Conservation (phyloP, 371 early-diverging fungal genomes). For the Nosema muscidifuracis region DNA sequence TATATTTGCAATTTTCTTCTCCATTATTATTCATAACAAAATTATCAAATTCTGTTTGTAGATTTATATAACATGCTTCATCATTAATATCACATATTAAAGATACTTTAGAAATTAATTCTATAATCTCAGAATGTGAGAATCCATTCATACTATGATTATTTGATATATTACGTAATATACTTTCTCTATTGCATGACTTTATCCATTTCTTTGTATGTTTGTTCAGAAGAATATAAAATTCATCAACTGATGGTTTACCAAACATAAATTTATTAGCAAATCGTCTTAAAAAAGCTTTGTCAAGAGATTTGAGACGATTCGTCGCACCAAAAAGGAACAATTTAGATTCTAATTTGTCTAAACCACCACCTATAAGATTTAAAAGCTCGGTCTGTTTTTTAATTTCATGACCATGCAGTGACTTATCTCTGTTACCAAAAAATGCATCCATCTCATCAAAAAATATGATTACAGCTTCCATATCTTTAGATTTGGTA, state of each 20-base stretch:
- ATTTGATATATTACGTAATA: too few species aligned
- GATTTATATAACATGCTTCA: too few species aligned
- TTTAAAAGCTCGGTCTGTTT: conserved; percentile 39
- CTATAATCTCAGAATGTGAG: too few species aligned
- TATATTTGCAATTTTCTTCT: too few species aligned
- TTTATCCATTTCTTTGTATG: not conserved
- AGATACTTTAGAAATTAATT: too few species aligned
- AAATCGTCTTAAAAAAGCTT: conserved; percentile 51
- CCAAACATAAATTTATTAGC: conserved; percentile 28
- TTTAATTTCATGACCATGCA: conserved; percentile 6
- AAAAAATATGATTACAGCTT: conserved; percentile 47
- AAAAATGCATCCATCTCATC: conserved; percentile 59
- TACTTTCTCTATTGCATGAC: too few species aligned
- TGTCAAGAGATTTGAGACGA: conserved; percentile 30
- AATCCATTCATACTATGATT: too few species aligned
- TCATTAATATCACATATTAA: too few species aligned
- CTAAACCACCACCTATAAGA: conserved; percentile 40
- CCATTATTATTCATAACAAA: too few species aligned
- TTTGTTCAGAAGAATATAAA: conserved; percentile 16
- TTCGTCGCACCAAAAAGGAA: conserved; percentile 57
- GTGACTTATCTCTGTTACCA: conserved; percentile 27
- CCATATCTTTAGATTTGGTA: conserved; percentile 15
- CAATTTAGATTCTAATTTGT: conserved; percentile 7
- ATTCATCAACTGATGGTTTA: conserved; percentile 16
- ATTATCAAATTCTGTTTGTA: too few species aligned